Base-by-base conservation (phyloP, 2,329 filamentous ascomycete genomes). In the Fusarium algeriense region DNA sequence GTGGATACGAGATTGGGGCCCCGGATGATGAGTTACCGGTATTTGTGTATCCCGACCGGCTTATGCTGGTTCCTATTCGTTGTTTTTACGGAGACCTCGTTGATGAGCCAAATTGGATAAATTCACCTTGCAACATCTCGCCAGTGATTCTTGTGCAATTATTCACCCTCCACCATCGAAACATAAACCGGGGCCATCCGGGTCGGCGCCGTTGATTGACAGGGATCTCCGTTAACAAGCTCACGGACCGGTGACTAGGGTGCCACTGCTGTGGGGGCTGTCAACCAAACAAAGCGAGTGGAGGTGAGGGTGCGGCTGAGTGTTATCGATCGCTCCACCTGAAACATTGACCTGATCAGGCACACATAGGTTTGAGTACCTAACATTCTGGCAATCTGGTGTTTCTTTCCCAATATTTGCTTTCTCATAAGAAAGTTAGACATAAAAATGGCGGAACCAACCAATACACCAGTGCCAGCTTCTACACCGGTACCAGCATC, bases 401-500 rank as follows among this genome's bases (percentile, higher is more conserved):
- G 6, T 48, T 53, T 37, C 37, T 23, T 37, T 40, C 20, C 35
- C 26, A 41, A 20, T 30, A 34, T 34, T 34, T 15, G 35, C 17
- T 40, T 45, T 17, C 23, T 32, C 50, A 46, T 59, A 70, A 59
- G n/a, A 40, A n/a, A 15, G 14, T 17, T 45, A 35, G 19, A 53
- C 46, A 20, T 58, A 62, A 73, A 49, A 69, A 85, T 85, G 84
- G 84, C 84, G 37, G 84, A 85, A 73, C 84, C 84, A 45, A 80
- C 80, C 30, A 85, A 85, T 71, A 85, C 84, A 7, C 84, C 84
- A 5, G 81, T 84, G 59, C 83, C 83, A 17, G 80, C 77, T 32
- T 83, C 83, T 46, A 85, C 83, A 46, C 83, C 84, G 30, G 81
- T 84, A 58, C 83, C 83, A 17, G 80, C 77, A 30, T 83, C 83